Conservation (phyloP, 2,329 filamentous ascomycete genomes). For the Orbilia quercus region DNA sequence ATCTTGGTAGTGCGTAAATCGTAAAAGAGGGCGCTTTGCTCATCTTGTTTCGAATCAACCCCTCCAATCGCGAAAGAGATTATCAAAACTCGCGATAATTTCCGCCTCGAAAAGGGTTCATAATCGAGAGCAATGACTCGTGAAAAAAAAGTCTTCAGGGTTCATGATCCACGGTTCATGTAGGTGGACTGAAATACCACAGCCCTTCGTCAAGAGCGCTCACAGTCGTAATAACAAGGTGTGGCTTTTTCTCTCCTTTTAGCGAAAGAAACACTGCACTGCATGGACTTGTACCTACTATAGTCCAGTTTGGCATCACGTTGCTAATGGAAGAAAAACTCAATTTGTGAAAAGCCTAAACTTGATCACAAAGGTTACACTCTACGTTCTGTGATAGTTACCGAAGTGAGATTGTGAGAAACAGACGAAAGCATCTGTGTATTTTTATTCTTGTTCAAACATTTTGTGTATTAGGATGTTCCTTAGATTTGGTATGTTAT, state of each 20-base stretch:
- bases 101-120: slow-evolving; percentile 9
- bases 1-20: neutral
- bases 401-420: too few relatives aligned
- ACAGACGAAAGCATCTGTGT: slow-evolving; percentile 6
- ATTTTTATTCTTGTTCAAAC: slow-evolving; percentile 1
- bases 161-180: slow-evolving; percentile 13
- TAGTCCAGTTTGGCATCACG: slow-evolving; percentile 13
- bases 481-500: neutral
- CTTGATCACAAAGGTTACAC: neutral
- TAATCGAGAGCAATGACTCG: neutral
- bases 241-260: slow-evolving; percentile 38
- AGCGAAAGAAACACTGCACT: slow-evolving; percentile 15
- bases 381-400: slow-evolving; percentile 1
- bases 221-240: slow-evolving; percentile 47
- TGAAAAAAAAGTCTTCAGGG: neutral
- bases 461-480: neutral
- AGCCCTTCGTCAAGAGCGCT: neutral
- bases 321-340: too few relatives aligned
- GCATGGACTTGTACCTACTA: neutral
- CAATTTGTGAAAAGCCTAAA: neutral
- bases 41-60: neutral
- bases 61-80: neutral
- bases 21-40: neutral
- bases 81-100: slow-evolving; percentile 17
- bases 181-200: neutral